Base-by-base conservation (phyloP, 495 filamentous ascomycete genomes). In the Aspergillus sclerotiicarbonarius region DNA sequence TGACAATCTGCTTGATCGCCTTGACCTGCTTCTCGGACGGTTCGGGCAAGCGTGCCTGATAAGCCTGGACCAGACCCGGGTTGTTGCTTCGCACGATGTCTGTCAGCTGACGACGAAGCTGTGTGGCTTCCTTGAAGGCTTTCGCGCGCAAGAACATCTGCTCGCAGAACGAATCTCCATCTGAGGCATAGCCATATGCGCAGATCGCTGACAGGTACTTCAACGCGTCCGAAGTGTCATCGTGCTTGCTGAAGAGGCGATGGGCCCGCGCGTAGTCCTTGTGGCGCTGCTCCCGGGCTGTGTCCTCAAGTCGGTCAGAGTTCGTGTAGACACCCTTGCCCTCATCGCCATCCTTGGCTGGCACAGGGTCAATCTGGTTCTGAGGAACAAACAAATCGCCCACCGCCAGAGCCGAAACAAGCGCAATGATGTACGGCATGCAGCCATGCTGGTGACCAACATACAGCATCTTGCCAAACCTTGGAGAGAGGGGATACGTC, bases 341-440 rank as follows among this genome's bases (percentile, higher is more conserved):
- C 41, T 66, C 53, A 16, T 71, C 69, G 20, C 76, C 71, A 21
- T 79, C 74, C 4, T 68, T 70, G 1, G 65, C 54, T 1, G 72
- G 62, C 4, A 66, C 60, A 15, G 85, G 81, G 43, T 89, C 84
- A 32, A 87, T 82, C 69, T 95, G 89, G 64, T 83, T 89, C 63
- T 96, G 87, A 0, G 89, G 83, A n/a, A 98, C 79, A 69, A 94
- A 96, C 6, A 98, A 63, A 62, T 96, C 91, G 2, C 88, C 86
- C 6, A 92, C 92, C 6, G 94, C 94, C 16, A 99, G 76, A 1
- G 88, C 89, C 9, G 95, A 87, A 13, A 98, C 91, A 2, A 98
- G 78, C 15, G 92, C 92, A 53, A 97, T 87, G 19, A 92, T 89
- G 65, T 96, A 92, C 2, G 90, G 85, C 63, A 95, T 79, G 62